A percentile compares a stretch with the other conserved stretches of the same genome.
These are phyloP conservation scores for Ceratobasidium sp. DNA, from an alignment of 1,284 basidiomycete species.

Conservation along the genomic window DNA sequence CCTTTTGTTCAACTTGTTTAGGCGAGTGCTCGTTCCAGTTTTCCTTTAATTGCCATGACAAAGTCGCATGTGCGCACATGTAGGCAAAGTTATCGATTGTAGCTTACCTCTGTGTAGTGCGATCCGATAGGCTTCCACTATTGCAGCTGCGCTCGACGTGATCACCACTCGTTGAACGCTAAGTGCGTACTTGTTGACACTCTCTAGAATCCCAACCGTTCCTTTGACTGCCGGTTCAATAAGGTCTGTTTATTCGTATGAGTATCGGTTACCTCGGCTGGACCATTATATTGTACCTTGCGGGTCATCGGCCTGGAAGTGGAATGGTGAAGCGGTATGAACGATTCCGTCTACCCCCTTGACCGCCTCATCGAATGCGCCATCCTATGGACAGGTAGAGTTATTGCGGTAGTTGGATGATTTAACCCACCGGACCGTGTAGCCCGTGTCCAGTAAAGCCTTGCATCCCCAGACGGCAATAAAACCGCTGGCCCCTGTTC, in stretches of 20 bases:
- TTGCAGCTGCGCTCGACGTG: conserved; percentile 43
- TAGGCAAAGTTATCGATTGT: conserved; percentile 25
- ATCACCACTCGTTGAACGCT: conserved; percentile 43
- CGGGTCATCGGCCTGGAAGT: conserved; percentile 42
- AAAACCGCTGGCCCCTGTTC: conserved; percentile 44
- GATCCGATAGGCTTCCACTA: conserved; percentile 39
- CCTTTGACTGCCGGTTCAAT: conserved; percentile 49
- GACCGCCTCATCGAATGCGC: conserved; percentile 45
- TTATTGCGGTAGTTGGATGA: not conserved
- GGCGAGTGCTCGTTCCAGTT: conserved; percentile 39
- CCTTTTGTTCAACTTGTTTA: conserved; percentile 29
- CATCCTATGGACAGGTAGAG: conserved; percentile 30
- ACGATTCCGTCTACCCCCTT: conserved; percentile 47
- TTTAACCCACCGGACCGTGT: conserved; percentile 34
- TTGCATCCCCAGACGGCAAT: conserved; percentile 44
- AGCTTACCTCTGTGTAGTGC: no score
- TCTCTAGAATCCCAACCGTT: conserved; percentile 48
- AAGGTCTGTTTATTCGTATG: conserved; percentile 41
- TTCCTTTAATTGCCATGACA: not conserved
- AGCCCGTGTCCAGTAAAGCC: conserved; percentile 43
- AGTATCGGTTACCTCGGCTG: not conserved
- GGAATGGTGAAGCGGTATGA: conserved; percentile 43
- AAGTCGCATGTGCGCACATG: not conserved
- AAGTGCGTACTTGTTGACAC: conserved; percentile 45
- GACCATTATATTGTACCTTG: conserved; percentile 35